Percentiles rank a stretch among this genome's conserved stretches.
These are phyloP conservation scores for Ilex aquifolium DNA, from an alignment of 257 asterid species.

Conservation along the genomic window DNA sequence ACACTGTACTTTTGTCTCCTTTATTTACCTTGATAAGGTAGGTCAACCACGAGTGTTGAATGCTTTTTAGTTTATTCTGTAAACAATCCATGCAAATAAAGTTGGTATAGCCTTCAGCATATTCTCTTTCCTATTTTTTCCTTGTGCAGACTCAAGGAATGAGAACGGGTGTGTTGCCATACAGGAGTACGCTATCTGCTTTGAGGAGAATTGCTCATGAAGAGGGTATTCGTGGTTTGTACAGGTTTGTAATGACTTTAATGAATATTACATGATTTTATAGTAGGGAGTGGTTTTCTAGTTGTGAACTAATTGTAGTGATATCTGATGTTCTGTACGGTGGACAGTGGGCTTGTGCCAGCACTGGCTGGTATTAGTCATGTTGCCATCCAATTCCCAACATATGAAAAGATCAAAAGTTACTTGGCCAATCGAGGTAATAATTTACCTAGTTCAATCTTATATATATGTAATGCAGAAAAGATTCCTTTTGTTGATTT, in stretches of 20 bases:
- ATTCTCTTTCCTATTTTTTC: not conserved
- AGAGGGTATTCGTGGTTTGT: not conserved
- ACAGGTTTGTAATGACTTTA: not conserved
- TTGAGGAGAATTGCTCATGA: not conserved
- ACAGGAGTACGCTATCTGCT: not conserved
- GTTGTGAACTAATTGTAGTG: no score
- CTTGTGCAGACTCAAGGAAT: not conserved
- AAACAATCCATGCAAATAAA: no score
- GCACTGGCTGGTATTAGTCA: not conserved
- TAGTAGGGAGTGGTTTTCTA: no score
- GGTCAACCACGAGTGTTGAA: no score
- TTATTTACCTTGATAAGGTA: no score
- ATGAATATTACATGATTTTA: no score
- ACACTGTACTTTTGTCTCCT: no score
- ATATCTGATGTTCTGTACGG: no score
- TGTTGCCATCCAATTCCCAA: not conserved
- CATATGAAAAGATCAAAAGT: not conserved
- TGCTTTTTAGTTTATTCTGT: no score
- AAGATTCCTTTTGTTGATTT: not conserved
- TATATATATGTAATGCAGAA: no score
- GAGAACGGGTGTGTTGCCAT: not conserved
- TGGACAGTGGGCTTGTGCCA: slow-evolving; percentile 1
- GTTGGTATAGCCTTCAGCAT: no score
- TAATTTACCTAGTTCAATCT: not conserved
- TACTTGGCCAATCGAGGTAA: not conserved